A percentile compares a stretch with the other conserved stretches of the same genome.
Evolutionary conservation across 352 stramenopile species (phyloP).

Genomic region (Phytopythium chamaehyphon): DNA sequence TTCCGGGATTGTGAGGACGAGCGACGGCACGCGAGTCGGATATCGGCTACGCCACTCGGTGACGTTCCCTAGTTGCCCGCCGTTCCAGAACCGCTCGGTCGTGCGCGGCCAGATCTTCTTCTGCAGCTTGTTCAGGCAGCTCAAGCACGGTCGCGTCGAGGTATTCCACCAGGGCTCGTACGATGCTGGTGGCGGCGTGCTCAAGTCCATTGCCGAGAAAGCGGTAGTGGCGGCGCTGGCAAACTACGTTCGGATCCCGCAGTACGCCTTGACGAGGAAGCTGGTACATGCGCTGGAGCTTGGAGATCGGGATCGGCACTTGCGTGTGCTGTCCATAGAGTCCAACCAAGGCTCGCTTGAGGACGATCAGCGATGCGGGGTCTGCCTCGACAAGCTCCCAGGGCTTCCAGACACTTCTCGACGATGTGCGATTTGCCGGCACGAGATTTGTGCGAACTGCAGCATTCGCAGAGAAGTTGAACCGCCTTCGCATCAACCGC

Average conservation of each 20-base stretch:
- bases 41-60: constrained; percentile 60
- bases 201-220: constrained; percentile 40
- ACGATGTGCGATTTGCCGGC: background rate
- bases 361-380: constrained; percentile 39
- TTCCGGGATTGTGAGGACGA: constrained; percentile 23
- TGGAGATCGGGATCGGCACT: constrained; percentile 18
- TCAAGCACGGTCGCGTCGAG: constrained; percentile 44
- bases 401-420: constrained; percentile 1
- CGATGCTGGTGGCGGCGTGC: constrained; percentile 41
- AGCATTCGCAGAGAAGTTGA: constrained; percentile 46
- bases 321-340: constrained; percentile 21
- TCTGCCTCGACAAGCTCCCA: constrained; percentile 33
- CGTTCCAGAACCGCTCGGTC: constrained; percentile 44
- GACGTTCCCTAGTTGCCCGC: constrained; percentile 44
- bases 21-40: constrained; percentile 28
- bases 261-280: constrained; percentile 59
- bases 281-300: constrained; percentile 38
- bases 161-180: constrained; percentile 65
- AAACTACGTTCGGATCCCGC: constrained; percentile 31
- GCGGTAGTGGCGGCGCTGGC: constrained; percentile 37
- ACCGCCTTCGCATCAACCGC: constrained; percentile 10
- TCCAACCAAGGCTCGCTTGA: constrained; percentile 30
- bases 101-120: constrained; percentile 62
- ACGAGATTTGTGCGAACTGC: constrained; percentile 39
- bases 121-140: constrained; percentile 65